Conservation (phyloP, 2,329 filamentous ascomycete species). For the Helicocarpus griseus region DNA sequence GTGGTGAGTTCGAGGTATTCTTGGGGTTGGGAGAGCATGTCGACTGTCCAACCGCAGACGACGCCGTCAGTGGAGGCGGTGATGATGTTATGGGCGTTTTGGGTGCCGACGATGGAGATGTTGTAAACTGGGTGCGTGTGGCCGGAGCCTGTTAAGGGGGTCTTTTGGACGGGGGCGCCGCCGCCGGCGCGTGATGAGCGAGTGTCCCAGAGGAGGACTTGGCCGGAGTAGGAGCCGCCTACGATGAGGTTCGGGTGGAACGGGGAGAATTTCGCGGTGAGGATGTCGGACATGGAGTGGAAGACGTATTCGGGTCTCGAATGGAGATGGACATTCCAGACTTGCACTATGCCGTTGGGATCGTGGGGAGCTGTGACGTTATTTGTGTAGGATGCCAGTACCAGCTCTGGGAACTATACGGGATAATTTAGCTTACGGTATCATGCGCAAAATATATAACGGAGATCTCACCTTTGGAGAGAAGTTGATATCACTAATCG, state of each 20-base stretch:
- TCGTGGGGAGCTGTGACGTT: slow-evolving; percentile 91
- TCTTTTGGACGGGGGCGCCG: slow-evolving; percentile 77
- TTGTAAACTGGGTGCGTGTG: slow-evolving; percentile 96
- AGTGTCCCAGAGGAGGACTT: slow-evolving; percentile 95
- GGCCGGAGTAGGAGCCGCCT: slow-evolving; percentile 90
- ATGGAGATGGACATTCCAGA: slow-evolving; percentile 95
- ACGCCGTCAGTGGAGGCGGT: slow-evolving; percentile 94
- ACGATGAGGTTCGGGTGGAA: slow-evolving; percentile 96
- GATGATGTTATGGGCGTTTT: slow-evolving; percentile 98
- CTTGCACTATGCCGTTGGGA: slow-evolving; percentile 83
- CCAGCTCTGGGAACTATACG: slow-evolving; percentile 67
- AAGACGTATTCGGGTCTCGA: slow-evolving; percentile 94
- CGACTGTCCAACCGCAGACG: slow-evolving; percentile 93
- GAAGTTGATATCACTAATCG: slow-evolving; percentile 92
- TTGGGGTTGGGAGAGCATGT: slow-evolving; percentile 95
- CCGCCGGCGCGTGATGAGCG: slow-evolving; percentile 65
- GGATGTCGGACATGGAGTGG: slow-evolving; percentile 88
- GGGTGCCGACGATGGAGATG: slow-evolving; percentile 89
- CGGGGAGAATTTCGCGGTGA: slow-evolving; percentile 95
- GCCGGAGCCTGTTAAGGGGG: slow-evolving; percentile 84
- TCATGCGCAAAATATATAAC: neutral
- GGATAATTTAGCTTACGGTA: slow-evolving; percentile 8
- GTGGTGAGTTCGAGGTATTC: slow-evolving; percentile 83
- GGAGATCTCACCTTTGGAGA: slow-evolving; percentile 60
- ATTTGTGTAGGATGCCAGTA: slow-evolving; percentile 94